Conservation (phyloP, 768 basidiomycete genomes). For the Gloeophyllum trabeum region DNA sequence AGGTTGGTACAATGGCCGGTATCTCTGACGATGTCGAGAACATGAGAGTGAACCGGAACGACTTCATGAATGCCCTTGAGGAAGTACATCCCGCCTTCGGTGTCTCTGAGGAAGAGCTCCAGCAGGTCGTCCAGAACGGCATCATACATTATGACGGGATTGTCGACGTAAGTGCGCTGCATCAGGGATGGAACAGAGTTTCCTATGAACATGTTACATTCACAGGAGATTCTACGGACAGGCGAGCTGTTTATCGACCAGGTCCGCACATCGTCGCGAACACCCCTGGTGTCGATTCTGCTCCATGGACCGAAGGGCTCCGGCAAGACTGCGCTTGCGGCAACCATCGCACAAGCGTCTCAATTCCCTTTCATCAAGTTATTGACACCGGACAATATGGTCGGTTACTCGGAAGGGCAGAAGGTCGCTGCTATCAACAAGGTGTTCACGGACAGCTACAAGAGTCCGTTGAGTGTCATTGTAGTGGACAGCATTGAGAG, state of each 20-base stretch:
- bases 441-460: constrained; percentile 91
- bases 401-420: constrained; percentile 86
- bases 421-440: constrained; percentile 89
- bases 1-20: constrained; percentile 92
- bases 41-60: constrained; percentile 72
- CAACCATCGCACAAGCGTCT: constrained; percentile 89
- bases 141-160: constrained; percentile 78
- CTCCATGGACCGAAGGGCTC: constrained; percentile 84
- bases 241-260: constrained; percentile 89
- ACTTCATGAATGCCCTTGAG: constrained; percentile 85
- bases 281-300: constrained; percentile 84
- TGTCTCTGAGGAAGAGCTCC: constrained; percentile 93
- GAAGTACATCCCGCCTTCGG: constrained; percentile 97
- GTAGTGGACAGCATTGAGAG: constrained; percentile 94
- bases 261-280: constrained; percentile 80
- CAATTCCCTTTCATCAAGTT: constrained; percentile 97
- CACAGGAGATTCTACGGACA: constrained; percentile 74
- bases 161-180: constrained; percentile 56
- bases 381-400: constrained; percentile 93
- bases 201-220: constrained; percentile 1
- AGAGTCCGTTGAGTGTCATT: constrained; percentile 92
- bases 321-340: constrained; percentile 92
- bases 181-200: constrained; percentile 1
- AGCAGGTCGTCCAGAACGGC: constrained; percentile 89
- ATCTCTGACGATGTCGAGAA: constrained; percentile 95